Percentiles rank a stretch among this genome's conserved stretches.
Conservation (phyloP, 2,329 filamentous ascomycete species). For the Diaporthe vaccinii region DNA sequence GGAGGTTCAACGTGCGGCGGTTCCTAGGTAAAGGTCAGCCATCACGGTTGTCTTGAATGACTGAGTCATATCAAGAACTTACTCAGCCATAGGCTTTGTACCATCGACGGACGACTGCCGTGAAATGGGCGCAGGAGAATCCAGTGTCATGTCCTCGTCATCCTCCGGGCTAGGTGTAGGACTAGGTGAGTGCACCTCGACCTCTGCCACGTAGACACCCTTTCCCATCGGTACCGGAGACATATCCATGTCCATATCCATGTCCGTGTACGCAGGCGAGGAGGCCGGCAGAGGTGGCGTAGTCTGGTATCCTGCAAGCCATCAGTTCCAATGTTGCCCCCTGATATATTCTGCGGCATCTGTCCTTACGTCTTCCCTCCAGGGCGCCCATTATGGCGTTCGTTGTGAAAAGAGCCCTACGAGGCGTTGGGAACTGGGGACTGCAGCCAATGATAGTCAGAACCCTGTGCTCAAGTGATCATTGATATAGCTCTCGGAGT, state of each 20-base stretch:
- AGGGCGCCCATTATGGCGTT: slow-evolving; percentile 73
- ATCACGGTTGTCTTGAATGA: neutral
- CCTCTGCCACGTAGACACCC: slow-evolving; percentile 73
- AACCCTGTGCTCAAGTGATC: neutral
- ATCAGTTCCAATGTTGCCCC: slow-evolving; percentile 44
- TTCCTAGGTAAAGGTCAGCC: slow-evolving; percentile 56
- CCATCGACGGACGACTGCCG: slow-evolving; percentile 64
- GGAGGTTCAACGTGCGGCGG: slow-evolving; percentile 75
- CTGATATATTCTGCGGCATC: neutral
- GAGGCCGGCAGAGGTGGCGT: slow-evolving; percentile 84
- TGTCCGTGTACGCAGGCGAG: slow-evolving; percentile 77
- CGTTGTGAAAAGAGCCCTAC: slow-evolving; percentile 86
- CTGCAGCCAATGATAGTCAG: slow-evolving; percentile 60
- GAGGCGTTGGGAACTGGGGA: slow-evolving; percentile 85
- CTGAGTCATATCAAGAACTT: slow-evolving; percentile 50
- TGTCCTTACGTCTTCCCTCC: slow-evolving; percentile 70
- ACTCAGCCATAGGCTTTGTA: slow-evolving; percentile 67
- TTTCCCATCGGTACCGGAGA: slow-evolving; percentile 90
- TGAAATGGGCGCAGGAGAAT: slow-evolving; percentile 66
- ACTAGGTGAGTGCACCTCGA: slow-evolving; percentile 80
- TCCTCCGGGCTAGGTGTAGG: slow-evolving; percentile 65
- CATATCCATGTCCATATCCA: slow-evolving; percentile 86
- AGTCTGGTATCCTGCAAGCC: slow-evolving; percentile 75
- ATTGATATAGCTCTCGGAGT: slow-evolving; percentile 19
- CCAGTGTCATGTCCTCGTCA: slow-evolving; percentile 65